phyloP scores from a whole-genome alignment of 495 filamentous ascomycete species.

The Xylaria telfairii region DNA sequence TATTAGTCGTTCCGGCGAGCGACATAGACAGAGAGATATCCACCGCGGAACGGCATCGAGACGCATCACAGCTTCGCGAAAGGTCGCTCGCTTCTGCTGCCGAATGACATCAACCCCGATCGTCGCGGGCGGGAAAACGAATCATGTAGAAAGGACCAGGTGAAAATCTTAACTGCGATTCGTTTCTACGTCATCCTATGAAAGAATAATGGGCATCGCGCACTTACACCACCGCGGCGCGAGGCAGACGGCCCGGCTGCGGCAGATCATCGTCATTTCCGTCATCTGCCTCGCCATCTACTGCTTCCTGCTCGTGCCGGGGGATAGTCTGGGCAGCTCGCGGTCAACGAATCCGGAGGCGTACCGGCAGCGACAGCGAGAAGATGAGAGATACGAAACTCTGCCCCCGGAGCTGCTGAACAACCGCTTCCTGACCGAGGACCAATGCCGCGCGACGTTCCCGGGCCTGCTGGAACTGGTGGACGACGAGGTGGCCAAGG shows the following conservation, averaged over 20 bases:
- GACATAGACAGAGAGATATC: neutral
- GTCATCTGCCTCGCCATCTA: conserved; percentile 44
- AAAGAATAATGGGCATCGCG: conserved; percentile 18
- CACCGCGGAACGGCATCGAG: neutral
- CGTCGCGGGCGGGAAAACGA: neutral
- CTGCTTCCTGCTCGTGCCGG: conserved; percentile 44
- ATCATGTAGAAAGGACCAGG: neutral
- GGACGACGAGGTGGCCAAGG: conserved; percentile 50
- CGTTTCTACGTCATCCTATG: neutral
- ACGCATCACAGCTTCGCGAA: neutral
- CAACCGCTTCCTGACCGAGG: conserved; percentile 48
- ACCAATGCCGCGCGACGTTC: conserved; percentile 51
- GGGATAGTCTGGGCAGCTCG: conserved; percentile 33
- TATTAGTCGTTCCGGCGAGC: conserved; percentile 6
- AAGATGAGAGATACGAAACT: neutral
- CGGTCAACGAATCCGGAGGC: conserved; percentile 29
- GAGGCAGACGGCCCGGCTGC: conserved; percentile 37
- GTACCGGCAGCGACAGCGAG: conserved; percentile 10
- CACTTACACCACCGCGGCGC: conserved; percentile 18
- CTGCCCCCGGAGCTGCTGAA: conserved; percentile 41
- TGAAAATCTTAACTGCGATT: neutral
- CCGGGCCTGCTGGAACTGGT: conserved; percentile 54
- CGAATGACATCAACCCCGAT: neutral
- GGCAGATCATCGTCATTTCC: conserved; percentile 37
- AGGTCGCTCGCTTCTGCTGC: conserved; percentile 10